These are phyloP conservation scores for Eucalyptus melliodora DNA, from an alignment of 345 rosid genomes.

Conservation along the genomic window DNA sequence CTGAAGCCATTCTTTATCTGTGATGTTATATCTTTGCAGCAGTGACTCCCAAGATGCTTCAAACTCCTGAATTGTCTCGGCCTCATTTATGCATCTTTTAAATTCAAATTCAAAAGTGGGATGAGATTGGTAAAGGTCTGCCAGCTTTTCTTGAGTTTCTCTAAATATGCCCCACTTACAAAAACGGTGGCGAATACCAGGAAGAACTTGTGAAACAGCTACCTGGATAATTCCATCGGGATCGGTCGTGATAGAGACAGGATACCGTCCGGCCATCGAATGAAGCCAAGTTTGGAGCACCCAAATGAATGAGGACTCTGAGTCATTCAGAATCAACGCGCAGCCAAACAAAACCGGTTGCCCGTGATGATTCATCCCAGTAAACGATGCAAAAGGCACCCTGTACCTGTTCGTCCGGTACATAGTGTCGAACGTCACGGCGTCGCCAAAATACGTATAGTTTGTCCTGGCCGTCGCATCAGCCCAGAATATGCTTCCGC, in stretches of 20 bases:
- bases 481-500: conserved; percentile 61
- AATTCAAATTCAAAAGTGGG: conserved; percentile 64
- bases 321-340: conserved; percentile 48
- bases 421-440: conserved; percentile 40
- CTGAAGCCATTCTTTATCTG: conserved; percentile 58
- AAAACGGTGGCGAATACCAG: conserved; percentile 43
- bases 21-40: conserved; percentile 31
- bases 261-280: conserved; percentile 50
- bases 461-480: conserved; percentile 43
- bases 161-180: conserved; percentile 36
- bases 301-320: conserved; percentile 57
- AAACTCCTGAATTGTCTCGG: conserved; percentile 47
- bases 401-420: conserved; percentile 22
- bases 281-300: conserved; percentile 68
- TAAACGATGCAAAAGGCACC: conserved; percentile 63
- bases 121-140: conserved; percentile 32
- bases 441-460: conserved; percentile 52
- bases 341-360: conserved; percentile 70
- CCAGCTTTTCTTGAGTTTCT: conserved; percentile 56
- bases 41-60: conserved; percentile 55
- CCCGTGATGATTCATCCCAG: conserved; percentile 67
- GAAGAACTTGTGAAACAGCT: conserved; percentile 50
- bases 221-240: conserved; percentile 41
- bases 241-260: conserved; percentile 62
- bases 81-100: conserved; percentile 33